Conservation (phyloP, 1,284 basidiomycete species). For the Ceratobasidium theobromae region DNA sequence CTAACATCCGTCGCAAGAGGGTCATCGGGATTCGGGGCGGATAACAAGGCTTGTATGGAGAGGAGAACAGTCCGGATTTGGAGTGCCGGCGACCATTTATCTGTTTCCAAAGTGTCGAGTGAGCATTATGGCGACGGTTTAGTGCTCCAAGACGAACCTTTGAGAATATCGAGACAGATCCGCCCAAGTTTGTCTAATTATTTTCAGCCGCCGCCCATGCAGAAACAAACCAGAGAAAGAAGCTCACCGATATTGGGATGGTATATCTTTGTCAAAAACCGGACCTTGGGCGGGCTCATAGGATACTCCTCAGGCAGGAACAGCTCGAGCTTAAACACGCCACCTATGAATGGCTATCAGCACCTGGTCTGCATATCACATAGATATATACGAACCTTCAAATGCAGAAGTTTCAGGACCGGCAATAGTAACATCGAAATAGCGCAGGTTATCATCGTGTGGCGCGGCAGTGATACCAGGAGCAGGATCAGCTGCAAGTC, state of each 20-base stretch:
- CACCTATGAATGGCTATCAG: conserved; percentile 57
- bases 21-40: conserved; percentile 97
- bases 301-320: conserved; percentile 99
- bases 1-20: conserved; percentile 86
- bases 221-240: conserved; percentile 8
- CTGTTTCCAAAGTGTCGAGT: conserved; percentile 51
- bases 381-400: conserved; percentile 67
- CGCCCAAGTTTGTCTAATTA: conserved; percentile 89
- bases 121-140: not conserved
- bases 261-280: conserved; percentile 99
- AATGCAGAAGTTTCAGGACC: conserved; percentile 95
- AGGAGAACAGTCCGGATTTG: conserved; percentile 98
- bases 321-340: conserved; percentile 91
- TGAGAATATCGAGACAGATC: conserved; percentile 97
- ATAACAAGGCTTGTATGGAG: conserved; percentile 93
- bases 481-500: conserved; percentile 92
- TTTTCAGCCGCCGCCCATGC: conserved; percentile 12
- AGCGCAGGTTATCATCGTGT: conserved; percentile 96
- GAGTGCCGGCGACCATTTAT: conserved; percentile 98
- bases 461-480: conserved; percentile 92
- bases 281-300: conserved; percentile 98
- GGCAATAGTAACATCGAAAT: conserved; percentile 97
- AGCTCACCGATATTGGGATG: conserved; percentile 95
- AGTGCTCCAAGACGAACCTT: conserved; percentile 56
- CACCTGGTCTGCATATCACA: not conserved